Base-by-base conservation (phyloP, 179 eudicot genomes). In the Carnegiea gigantea region DNA sequence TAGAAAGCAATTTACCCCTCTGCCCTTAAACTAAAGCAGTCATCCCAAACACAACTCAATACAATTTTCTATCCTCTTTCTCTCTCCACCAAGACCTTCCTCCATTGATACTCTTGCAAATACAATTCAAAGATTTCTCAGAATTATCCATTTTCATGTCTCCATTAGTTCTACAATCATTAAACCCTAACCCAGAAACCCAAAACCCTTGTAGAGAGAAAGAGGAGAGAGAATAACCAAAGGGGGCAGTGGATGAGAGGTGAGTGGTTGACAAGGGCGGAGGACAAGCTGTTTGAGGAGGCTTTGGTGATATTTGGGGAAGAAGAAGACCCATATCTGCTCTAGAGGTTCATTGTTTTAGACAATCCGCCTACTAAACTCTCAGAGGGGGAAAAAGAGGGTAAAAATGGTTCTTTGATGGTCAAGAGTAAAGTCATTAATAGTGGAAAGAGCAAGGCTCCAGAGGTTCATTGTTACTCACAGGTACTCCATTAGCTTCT, bases 401-500 rank as follows among this genome's bases (percentile, higher is more conserved):
- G 78, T 57, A 87, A 78, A 78, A 83, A 83, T 73, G 87, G 75
- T 13, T 83, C 87, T 70, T 84, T 85, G 62, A 28, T 85, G 76
- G 68, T 44, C 43, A 30, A 38, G 60, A 48, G 77, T 76, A 54
- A 54, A 14, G 67, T 33, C 59, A 44, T 80, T 28, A 43, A 86
- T 79, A 81, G 84, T 62, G 87, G 86, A 20, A 88, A 87, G 71
- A 89, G 68, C 59, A 85, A 84, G 74, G 83, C n/a, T n/a, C n/a
- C n/a, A 78, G 24, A 83, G 85, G 21, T 44, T 44, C 85, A 77
- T 77, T 79, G 73, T 59, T 79, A 81, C 80, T 86, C 91, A 54
- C 92, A 94, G 91, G 92, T 94, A 84, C 83, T 89, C 91, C 92
- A 77, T 72, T 91, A 85, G 77, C 90, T 76, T 85, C 90, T 64